Conservation (phyloP, 1,284 basidiomycete species). For the Psilocybe mexicana region DNA sequence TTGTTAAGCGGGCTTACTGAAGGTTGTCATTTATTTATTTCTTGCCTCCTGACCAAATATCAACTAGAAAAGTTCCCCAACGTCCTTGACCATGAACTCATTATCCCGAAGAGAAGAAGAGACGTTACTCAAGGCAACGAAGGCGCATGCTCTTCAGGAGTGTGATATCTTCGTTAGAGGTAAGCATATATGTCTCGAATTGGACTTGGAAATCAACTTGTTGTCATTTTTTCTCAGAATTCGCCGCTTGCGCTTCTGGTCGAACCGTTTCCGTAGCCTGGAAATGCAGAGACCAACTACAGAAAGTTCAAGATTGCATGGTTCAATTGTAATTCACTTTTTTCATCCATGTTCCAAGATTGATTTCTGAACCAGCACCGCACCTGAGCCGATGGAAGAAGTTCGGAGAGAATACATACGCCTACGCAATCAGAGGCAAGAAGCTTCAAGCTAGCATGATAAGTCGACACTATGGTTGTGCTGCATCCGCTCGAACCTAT, state of each 20-base stretch:
- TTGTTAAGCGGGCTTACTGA: not conserved
- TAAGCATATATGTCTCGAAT: conserved; percentile 27
- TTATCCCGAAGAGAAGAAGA: conserved; percentile 89
- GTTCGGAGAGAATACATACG: conserved; percentile 74
- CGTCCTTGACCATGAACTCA: conserved; percentile 62
- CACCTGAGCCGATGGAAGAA: conserved; percentile 69
- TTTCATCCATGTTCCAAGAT: not conserved
- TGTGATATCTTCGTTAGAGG: conserved; percentile 81
- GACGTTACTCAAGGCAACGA: conserved; percentile 79
- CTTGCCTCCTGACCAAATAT: not conserved
- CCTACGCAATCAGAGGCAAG: conserved; percentile 50
- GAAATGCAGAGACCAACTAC: conserved; percentile 74
- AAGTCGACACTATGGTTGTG: too few relatives aligned
- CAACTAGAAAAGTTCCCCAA: not conserved
- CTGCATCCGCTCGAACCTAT: too few relatives aligned
- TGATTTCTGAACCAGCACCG: conserved; percentile 49
- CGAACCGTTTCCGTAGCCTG: conserved; percentile 84
- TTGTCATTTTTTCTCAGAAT: conserved; percentile 49
- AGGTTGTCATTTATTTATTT: not conserved
- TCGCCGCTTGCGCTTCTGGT: conserved; percentile 81
- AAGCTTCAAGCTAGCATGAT: conserved; percentile 15
- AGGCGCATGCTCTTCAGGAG: conserved; percentile 74
- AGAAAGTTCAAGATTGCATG: conserved; percentile 79
- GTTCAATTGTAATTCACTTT: conserved; percentile 65
- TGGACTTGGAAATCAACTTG: not conserved